These are phyloP conservation scores for Pichia sp. DNA, from an alignment of 1,139 yeast species.

Conservation along the genomic window DNA sequence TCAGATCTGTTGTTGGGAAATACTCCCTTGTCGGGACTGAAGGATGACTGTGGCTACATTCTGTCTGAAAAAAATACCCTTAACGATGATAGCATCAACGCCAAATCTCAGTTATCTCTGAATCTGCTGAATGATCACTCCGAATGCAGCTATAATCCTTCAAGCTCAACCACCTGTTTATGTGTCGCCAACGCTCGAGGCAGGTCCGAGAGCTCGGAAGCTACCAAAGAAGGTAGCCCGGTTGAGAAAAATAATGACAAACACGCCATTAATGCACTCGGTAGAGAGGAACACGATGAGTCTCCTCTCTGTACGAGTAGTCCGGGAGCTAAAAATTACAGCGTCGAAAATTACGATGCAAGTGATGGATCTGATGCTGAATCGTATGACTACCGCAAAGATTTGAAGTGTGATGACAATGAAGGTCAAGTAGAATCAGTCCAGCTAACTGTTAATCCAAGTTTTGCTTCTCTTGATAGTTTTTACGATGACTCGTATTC, in stretches of 20 bases:
- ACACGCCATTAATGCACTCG: too few relatives aligned
- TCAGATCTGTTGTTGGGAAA: background rate
- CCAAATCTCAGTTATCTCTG: constrained; percentile 7
- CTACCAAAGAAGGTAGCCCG: background rate
- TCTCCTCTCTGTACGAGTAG: constrained; percentile 4
- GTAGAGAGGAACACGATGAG: background rate
- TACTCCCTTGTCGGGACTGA: constrained; percentile 9
- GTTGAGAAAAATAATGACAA: background rate
- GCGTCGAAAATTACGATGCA: background rate
- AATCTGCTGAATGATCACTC: constrained; percentile 1
- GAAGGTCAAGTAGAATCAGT: constrained; percentile 31
- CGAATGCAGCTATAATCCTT: background rate
- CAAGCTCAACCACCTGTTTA: constrained; percentile 3
- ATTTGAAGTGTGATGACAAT: constrained; percentile 17
- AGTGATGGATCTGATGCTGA: background rate
- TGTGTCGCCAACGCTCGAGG: background rate
- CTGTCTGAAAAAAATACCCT: constrained; percentile 24
- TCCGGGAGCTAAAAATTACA: background rate
- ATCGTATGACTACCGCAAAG: constrained; percentile 29
- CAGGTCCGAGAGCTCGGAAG: background rate
- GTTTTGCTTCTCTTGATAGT: constrained; percentile 75
- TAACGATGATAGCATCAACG: background rate
- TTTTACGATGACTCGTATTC: constrained; percentile 50
- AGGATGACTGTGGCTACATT: constrained; percentile 24
- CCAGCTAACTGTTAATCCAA: constrained; percentile 60